Percentiles rank a stretch among this genome's conserved stretches.
Evolutionary conservation across 768 basidiomycete genomes (phyloP).

Genomic region (Hericium alpestre): DNA sequence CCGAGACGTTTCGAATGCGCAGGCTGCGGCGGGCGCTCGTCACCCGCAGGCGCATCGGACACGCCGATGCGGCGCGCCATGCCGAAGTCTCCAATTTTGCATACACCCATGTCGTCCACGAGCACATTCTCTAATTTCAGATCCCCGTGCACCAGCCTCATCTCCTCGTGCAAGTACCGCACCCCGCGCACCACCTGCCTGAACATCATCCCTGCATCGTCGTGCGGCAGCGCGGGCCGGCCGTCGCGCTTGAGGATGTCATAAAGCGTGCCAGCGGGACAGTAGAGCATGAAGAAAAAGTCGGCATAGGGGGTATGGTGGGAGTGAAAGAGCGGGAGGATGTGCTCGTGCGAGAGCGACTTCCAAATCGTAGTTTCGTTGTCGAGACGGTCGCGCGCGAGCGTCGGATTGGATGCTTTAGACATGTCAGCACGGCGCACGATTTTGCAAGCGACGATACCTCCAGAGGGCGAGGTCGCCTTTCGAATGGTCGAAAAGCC

Average conservation of each 20-base stretch:
- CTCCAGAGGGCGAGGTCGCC: constrained; percentile 53
- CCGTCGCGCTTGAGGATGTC: constrained; percentile 72
- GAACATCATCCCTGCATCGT: constrained; percentile 79
- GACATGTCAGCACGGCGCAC: constrained; percentile 49
- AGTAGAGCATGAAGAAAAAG: constrained; percentile 75
- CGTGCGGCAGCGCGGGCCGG: constrained; percentile 55
- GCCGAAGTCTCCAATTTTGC: constrained; percentile 80
- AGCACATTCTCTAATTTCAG: constrained; percentile 96
- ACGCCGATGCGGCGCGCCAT: constrained; percentile 52
- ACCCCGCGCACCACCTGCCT: constrained; percentile 76
- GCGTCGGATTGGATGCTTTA: constrained; percentile 37
- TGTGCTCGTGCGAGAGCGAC: constrained; percentile 71
- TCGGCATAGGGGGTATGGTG: constrained; percentile 52
- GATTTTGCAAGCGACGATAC: constrained; percentile 74
- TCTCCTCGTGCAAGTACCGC: constrained; percentile 72
- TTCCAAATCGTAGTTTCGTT: constrained; percentile 69
- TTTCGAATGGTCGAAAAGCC: constrained; percentile 73
- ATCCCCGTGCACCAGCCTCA: constrained; percentile 79
- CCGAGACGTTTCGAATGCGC: constrained; percentile 13
- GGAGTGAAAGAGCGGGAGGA: constrained; percentile 70
- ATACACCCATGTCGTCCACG: constrained; percentile 80
- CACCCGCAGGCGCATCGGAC: constrained; percentile 21
- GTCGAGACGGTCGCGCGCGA: constrained; percentile 45
- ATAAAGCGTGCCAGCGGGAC: constrained; percentile 77
- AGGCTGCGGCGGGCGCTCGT: not conserved